Base-by-base conservation (phyloP, 1,284 basidiomycete genomes). In the Fomes fomentarius region DNA sequence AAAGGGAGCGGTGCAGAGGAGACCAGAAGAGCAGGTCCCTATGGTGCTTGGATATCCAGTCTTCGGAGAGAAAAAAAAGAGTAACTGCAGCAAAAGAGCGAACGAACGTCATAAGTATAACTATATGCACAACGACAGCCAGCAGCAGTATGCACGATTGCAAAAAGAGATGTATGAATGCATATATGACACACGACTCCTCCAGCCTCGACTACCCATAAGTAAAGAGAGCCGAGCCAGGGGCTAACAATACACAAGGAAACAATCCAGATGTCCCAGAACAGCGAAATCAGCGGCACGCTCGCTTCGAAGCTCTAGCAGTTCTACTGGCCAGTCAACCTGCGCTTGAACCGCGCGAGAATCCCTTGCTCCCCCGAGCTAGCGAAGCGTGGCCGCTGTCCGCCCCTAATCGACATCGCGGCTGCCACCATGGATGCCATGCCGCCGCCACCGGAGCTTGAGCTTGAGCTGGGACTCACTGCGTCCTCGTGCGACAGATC, bases 101-200 rank as follows among this genome's bases (percentile, higher is more conserved):
- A 37, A 12, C 11, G 24, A 37, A 47, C 22, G 45, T 7, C 22
- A 47, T 37, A 47, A 46, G 28, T 33, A 45, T 43, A 34, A 41
- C n/a, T n/a, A n/a, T 47, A 26, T 47, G 45, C 45, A 38, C 45
- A 47, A 38, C 45, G 38, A 35, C 31, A 24, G 24, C 34, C n/a
- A 47, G 45, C 33, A n/a, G 24, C 14, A 47, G 22, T 8, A 47
- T 47, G 45, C 24, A 37, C 45, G 38, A 37, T 7, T 30, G 28
- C 28, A 6, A 12, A 30, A 30, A 30, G 12, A 30, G 28, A 30
- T n/a, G n/a, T n/a, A n/a, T n/a, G n/a, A n/a, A n/a, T n/a, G n/a
- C n/a, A n/a, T n/a, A n/a, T n/a, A n/a, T n/a, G n/a, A n/a, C n/a
- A n/a, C n/a, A n/a, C n/a, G n/a, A n/a, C n/a, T n/a, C n/a, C n/a